Evolutionary conservation across 1,284 basidiomycete genomes (phyloP), one percentile per base, ranked within the genome.

Genomic region (Pholiota adiposa): DNA sequence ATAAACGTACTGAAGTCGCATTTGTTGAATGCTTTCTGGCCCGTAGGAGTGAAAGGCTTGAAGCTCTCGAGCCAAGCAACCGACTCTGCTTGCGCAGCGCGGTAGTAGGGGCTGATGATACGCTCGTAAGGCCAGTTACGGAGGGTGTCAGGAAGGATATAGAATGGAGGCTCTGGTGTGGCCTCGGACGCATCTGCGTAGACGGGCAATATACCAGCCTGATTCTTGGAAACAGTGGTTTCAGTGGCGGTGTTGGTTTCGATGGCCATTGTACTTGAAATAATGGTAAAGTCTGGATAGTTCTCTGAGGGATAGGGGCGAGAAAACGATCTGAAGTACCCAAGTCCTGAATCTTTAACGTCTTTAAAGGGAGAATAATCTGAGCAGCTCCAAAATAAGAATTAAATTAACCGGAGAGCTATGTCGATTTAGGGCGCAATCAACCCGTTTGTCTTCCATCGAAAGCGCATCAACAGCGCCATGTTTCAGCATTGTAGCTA

Each of bases 91-190:
- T 55, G 33, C 56, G 65, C 68, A 9, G 65, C 61, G 9, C 59
- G 61, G 58, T 74, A 76, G 57, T 71, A 62, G 2, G n/a, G n/a
- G 50, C 73, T 77, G 23, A 75, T 53, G 11, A 52, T 43, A 18
- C 75, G 69, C 4, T 66, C 64, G 65, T 73, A 77, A 2, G 76
- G 76, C 75, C 75, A 77, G 46, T 67, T 61, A 31, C 63, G 60
- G 18, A 77, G n/a, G n/a, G 68, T 69, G 38, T 76, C 68, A 8
- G 76, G 76, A 40, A 77, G 62, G 41, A 56, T 56, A 23, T 60
- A 60, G 29, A 48, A 52, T 2, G 51, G 51, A 16, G 33, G 49
- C 29, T 40, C 51, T n/a, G n/a, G 23, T 1, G 21, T 11, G 18
- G 18, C 36, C 16, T 38, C 36, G 12, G 9, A 14, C 14, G 36